Base-by-base conservation (phyloP, 768 basidiomycete genomes). In the Termitomyces sp. region DNA sequence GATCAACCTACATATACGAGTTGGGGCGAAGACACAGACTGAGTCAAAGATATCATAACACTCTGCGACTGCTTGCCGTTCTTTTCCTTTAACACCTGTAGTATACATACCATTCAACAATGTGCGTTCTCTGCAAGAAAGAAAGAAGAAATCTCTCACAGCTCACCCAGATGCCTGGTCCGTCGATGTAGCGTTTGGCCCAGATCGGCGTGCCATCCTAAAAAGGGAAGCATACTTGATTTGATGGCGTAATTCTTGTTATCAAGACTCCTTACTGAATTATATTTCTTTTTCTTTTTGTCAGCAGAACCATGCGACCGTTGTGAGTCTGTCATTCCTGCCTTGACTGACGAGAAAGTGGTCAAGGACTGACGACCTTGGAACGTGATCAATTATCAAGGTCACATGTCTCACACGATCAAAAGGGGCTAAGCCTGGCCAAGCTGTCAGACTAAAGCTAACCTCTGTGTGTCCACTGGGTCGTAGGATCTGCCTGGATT, bases 131-230 rank as follows among this genome's bases (percentile, higher is more conserved):
- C 5, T 18, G 20, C 27, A 43, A 48, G 9, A 42, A 44, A 48
- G 16, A 34, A 42, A 7, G 24, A 20, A 13, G 42, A 43, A 31
- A n/a, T n/a, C 26, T 41, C 78, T 65, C 65, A 77, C 90, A 93
- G 64, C 86, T 91, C 10, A 84, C 88, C 91, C 92, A 94, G 20
- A 94, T 73, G 18, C 92, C 91, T 20, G 92, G 92, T 9, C 92
- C 92, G 59, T 89, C 87, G 57, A 92, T 80, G 26, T 74, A 70
- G 43, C 80, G 73, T 68, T 83, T 89, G 22, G 72, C 78, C 85
- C 86, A 87, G 29, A 85, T 78, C 18, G 84, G 79, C 2, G 82
- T 82, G 5, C 87, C 87, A 64, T 88, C 86, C 87, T 89, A 61
- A 12, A 39, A 44, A 50, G 13, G 42, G 26, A 47, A 56, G 26